These are phyloP conservation scores for Ophiobolus disseminans DNA, from an alignment of 2,329 filamentous ascomycete species.

Conservation along the genomic window DNA sequence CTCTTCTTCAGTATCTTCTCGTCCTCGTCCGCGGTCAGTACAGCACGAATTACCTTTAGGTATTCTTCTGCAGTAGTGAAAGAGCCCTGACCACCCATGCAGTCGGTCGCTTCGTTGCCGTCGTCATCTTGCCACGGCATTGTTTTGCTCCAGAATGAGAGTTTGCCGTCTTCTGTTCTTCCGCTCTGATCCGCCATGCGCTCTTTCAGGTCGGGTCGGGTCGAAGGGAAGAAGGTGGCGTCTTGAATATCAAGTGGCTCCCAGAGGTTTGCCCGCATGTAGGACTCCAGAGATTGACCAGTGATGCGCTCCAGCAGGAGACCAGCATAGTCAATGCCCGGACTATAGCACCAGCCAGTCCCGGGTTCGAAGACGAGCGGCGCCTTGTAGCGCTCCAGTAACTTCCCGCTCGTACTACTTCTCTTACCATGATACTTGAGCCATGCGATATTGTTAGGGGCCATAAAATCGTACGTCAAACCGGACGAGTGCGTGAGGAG, in stretches of 20 bases:
- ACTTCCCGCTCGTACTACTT: constrained; percentile 51
- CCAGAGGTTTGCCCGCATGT: constrained; percentile 63
- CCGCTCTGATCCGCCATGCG: constrained; percentile 38
- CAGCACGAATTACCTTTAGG: constrained; percentile 37
- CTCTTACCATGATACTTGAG: constrained; percentile 19
- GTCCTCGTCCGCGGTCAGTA: constrained; percentile 35
- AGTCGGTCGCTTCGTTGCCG: constrained; percentile 25
- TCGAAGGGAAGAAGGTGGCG: constrained; percentile 61
- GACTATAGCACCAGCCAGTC: constrained; percentile 59
- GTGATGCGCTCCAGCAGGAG: constrained; percentile 53
- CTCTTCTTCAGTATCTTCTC: constrained; percentile 35
- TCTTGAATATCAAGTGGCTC: constrained; percentile 55
- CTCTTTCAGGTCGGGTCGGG: constrained; percentile 29
- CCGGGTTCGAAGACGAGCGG: constrained; percentile 53
- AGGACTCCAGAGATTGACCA: constrained; percentile 61
- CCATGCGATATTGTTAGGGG: constrained; percentile 54
- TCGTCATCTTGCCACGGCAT: constrained; percentile 23
- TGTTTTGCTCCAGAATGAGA: constrained; percentile 4
- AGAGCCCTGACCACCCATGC: constrained; percentile 36
- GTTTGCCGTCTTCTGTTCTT: constrained; percentile 25
- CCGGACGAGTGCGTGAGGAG: constrained; percentile 62
- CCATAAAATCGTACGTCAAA: constrained; percentile 53
- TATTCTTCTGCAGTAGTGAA: constrained; percentile 34
- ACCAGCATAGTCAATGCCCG: constrained; percentile 58
- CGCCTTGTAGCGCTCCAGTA: constrained; percentile 52